A percentile compares a stretch with the other conserved stretches of the same genome.
Evolutionary conservation across 306 rosid genomes (phyloP).

Genomic region (Clitoria ternatea): DNA sequence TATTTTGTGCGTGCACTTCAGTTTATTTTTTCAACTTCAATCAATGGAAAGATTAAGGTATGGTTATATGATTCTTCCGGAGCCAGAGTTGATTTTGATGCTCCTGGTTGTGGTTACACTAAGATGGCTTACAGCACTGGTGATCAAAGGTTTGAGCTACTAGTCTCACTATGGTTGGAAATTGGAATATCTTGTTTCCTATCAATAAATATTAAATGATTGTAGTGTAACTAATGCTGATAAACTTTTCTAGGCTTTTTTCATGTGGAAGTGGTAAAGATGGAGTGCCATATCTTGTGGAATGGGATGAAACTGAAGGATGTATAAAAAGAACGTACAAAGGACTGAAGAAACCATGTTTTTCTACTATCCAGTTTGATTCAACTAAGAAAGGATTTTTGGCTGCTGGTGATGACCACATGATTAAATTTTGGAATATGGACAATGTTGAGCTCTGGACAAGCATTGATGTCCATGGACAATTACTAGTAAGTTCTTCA

Average conservation of each 20-base stretch:
- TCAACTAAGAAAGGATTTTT: constrained; percentile 25
- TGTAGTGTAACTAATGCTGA: background rate
- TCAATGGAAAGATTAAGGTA: constrained; percentile 38
- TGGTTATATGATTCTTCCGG: constrained; percentile 23
- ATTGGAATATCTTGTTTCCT: background rate
- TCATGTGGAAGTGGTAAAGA: constrained; percentile 34
- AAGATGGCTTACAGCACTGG: constrained; percentile 34
- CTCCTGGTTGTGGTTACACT: constrained; percentile 34
- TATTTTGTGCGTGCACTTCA: constrained; percentile 7
- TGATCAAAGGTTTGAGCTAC: constrained; percentile 31
- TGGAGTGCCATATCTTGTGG: constrained; percentile 40
- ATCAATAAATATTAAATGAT: background rate
- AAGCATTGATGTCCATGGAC: constrained; percentile 25
- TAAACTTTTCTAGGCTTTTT: constrained; percentile 33
- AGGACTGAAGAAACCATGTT: constrained; percentile 33
- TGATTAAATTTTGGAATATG: constrained; percentile 47
- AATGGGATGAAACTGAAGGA: constrained; percentile 44
- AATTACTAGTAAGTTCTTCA: constrained; percentile 27
- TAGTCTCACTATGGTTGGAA: background rate
- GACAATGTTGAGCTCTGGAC: constrained; percentile 28
- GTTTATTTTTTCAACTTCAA: constrained; percentile 32
- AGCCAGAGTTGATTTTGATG: constrained; percentile 14
- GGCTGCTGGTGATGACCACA: constrained; percentile 42
- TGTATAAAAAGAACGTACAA: constrained; percentile 22
- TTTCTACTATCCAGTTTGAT: constrained; percentile 31